A percentile compares a stretch with the other conserved stretches of the same genome.
These are phyloP conservation scores for Earliella scabrosa DNA, from an alignment of 1,284 basidiomycete species.

Conservation along the genomic window DNA sequence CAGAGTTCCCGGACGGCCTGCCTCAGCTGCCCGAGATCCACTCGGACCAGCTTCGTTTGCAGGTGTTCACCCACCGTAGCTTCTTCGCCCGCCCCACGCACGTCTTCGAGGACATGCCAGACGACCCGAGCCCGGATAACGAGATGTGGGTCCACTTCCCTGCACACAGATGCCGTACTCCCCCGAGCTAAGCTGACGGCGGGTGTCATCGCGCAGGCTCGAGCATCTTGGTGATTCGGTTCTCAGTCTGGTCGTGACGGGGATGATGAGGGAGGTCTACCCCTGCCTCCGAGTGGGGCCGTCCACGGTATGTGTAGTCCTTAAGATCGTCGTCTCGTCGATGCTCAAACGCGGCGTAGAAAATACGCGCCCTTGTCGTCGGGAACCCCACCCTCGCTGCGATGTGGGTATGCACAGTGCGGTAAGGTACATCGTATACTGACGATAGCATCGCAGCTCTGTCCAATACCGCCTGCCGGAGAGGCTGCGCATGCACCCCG, in stretches of 20 bases:
- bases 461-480: conserved; percentile 64
- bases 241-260: conserved; percentile 66
- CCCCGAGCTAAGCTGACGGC: no score
- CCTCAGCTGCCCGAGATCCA: conserved; percentile 58
- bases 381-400: conserved; percentile 73
- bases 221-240: conserved; percentile 79
- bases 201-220: conserved; percentile 43
- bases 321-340: background rate
- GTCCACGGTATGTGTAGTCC: conserved; percentile 57
- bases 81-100: conserved; percentile 67
- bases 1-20: conserved; percentile 32
- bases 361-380: conserved; percentile 73
- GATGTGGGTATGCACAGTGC: conserved; percentile 49
- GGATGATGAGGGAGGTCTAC: conserved; percentile 61
- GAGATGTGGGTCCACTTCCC: conserved; percentile 59
- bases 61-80: conserved; percentile 77
- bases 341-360: conserved; percentile 44
- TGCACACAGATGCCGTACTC: background rate
- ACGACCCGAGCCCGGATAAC: conserved; percentile 77
- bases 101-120: conserved; percentile 70
- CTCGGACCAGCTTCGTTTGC: conserved; percentile 45
- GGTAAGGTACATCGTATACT: background rate
- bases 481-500: conserved; percentile 61
- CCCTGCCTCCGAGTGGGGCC: conserved; percentile 76
- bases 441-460: conserved; percentile 46